Percentiles rank a stretch among this genome's conserved stretches.
phyloP scores from a whole-genome alignment of 768 basidiomycete species.

The Xerocomellus chrysenteron region DNA sequence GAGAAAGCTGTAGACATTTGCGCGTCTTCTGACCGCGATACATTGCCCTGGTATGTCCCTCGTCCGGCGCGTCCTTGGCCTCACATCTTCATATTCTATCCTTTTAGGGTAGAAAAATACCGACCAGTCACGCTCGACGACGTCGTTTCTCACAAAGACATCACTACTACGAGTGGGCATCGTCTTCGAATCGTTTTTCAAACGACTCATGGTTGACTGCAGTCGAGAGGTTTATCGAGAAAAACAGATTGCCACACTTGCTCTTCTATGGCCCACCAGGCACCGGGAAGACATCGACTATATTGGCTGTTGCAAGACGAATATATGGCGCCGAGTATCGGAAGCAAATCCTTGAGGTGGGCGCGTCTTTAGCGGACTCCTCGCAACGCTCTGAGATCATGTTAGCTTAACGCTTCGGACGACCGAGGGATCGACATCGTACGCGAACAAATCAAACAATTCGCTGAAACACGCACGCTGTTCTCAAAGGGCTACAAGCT shows the following conservation, averaged over 20 bases:
- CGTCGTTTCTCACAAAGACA: slow-evolving; percentile 96
- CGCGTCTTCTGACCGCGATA: slow-evolving; percentile 53
- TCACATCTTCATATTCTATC: background rate
- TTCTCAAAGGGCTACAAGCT: slow-evolving; percentile 94
- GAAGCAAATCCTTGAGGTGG: slow-evolving; percentile 93
- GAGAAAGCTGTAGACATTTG: slow-evolving; percentile 55
- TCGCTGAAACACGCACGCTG: slow-evolving; percentile 91
- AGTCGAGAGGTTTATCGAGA: slow-evolving; percentile 98
- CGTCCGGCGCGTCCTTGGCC: background rate
- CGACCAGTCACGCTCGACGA: slow-evolving; percentile 88
- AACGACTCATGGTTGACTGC: slow-evolving; percentile 9
- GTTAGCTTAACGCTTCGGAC: slow-evolving; percentile 93
- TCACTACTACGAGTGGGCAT: slow-evolving; percentile 80
- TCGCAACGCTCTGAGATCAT: slow-evolving; percentile 1
- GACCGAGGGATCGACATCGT: slow-evolving; percentile 99
- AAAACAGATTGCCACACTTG: slow-evolving; percentile 90
- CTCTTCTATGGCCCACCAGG: slow-evolving; percentile 98
- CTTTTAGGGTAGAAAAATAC: slow-evolving; percentile 93
- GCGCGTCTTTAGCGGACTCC: slow-evolving; percentile 9
- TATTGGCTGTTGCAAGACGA: slow-evolving; percentile 90
- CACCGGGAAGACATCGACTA: slow-evolving; percentile 97
- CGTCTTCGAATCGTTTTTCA: background rate
- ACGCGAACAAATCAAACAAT: slow-evolving; percentile 97
- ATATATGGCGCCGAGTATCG: slow-evolving; percentile 86
- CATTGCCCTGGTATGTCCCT: slow-evolving; percentile 74